Evolutionary conservation across 1,139 yeast species (phyloP).

Genomic region (Oligophagozyma castellii): DNA sequence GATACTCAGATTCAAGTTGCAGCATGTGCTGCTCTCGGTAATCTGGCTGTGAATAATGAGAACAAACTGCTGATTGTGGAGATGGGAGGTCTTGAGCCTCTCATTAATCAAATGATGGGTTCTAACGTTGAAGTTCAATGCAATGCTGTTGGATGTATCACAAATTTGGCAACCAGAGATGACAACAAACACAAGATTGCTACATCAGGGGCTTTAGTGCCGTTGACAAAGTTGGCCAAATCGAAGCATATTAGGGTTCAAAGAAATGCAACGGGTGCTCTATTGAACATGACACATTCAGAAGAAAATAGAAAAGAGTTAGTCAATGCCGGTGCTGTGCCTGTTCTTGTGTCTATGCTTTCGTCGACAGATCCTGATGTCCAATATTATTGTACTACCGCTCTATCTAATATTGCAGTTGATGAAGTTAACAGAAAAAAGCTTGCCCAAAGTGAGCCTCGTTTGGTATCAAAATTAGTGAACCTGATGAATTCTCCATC

Average conservation of each 20-base stretch:
- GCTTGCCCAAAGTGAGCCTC: constrained; percentile 87
- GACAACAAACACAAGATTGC: constrained; percentile 94
- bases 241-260: constrained; percentile 93
- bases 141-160: constrained; percentile 97
- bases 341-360: constrained; percentile 81
- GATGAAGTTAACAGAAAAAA: constrained; percentile 84
- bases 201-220: constrained; percentile 89
- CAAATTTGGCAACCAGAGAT: constrained; percentile 97
- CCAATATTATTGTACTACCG: constrained; percentile 96
- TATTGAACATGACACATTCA: constrained; percentile 94
- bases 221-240: constrained; percentile 85
- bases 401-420: constrained; percentile 91
- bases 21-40: constrained; percentile 97
- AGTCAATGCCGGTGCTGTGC: constrained; percentile 97
- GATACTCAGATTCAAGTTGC: constrained; percentile 96
- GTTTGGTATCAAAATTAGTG: constrained; percentile 76
- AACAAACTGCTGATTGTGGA: constrained; percentile 88
- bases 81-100: constrained; percentile 95
- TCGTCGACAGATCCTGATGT: constrained; percentile 89
- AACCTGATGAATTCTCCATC: constrained; percentile 83
- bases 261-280: constrained; percentile 96
- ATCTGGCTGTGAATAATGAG: constrained; percentile 90
- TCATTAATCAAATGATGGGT: constrained; percentile 94
- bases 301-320: constrained; percentile 93
- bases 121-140: constrained; percentile 97